These are phyloP conservation scores for Serendipita sp. DNA, from an alignment of 768 basidiomycete genomes.

Conservation along the genomic window DNA sequence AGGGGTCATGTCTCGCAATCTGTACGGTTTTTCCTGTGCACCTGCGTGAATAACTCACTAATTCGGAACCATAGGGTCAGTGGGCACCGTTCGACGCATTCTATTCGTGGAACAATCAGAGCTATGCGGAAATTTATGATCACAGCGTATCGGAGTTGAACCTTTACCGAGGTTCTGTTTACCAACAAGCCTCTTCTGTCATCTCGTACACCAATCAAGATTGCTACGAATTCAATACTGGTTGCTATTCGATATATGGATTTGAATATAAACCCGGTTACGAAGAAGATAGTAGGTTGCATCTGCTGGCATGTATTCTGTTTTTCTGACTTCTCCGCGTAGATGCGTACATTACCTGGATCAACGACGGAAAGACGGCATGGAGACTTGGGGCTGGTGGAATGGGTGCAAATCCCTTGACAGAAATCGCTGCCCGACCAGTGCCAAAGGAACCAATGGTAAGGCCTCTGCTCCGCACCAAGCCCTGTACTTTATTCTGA, in stretches of 20 bases:
- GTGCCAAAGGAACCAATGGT: slow-evolving; percentile 79
- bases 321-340: too few species aligned
- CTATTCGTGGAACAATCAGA: slow-evolving; percentile 49
- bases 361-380: slow-evolving; percentile 38
- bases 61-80: background rate
- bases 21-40: slow-evolving; percentile 23
- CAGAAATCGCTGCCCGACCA: slow-evolving; percentile 50
- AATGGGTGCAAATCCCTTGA: slow-evolving; percentile 40
- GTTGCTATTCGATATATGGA: slow-evolving; percentile 53
- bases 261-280: slow-evolving; percentile 74
- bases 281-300: slow-evolving; percentile 38
- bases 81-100: slow-evolving; percentile 51
- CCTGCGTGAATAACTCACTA: slow-evolving; percentile 28
- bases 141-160: slow-evolving; percentile 37
- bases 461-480: slow-evolving; percentile 7
- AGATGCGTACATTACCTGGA: slow-evolving; percentile 61
- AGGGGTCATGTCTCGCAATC: slow-evolving; percentile 65
- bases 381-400: slow-evolving; percentile 59
- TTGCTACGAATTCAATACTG: slow-evolving; percentile 41
- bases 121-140: slow-evolving; percentile 41
- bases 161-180: slow-evolving; percentile 55
- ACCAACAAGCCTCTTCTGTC: slow-evolving; percentile 71
- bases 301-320: too few species aligned
- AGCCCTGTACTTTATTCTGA: background rate
- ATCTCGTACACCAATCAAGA: slow-evolving; percentile 52